These are phyloP conservation scores for Lenwebbia sp. DNA, from an alignment of 345 rosid genomes.

Conservation along the genomic window DNA sequence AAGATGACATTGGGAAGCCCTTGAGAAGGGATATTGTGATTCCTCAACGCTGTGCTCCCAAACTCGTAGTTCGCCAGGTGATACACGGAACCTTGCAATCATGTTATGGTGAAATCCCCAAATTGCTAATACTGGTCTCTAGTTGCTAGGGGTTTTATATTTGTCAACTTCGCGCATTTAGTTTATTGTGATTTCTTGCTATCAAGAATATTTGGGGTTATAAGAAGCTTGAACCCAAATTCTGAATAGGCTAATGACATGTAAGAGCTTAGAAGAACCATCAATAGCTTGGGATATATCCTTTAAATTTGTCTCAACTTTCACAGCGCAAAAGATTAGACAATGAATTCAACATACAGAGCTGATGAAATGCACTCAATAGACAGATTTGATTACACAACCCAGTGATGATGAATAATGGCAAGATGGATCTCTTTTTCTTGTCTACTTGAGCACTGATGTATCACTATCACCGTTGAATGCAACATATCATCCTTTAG, in stretches of 20 bases:
- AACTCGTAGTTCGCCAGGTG: constrained; percentile 89
- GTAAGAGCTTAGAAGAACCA: not conserved
- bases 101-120: not conserved
- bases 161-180: not conserved
- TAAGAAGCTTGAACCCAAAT: not conserved
- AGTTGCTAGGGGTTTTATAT: not conserved
- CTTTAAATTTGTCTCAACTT: not conserved
- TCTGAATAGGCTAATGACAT: not conserved
- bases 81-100: not conserved
- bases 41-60: constrained; percentile 92
- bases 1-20: constrained; percentile 75
- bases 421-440: not conserved
- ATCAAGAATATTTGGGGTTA: not conserved
- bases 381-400: not conserved
- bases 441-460: not conserved
- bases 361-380: not conserved
- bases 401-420: not conserved
- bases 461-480: not conserved
- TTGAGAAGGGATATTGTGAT: constrained; percentile 81
- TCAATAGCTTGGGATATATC: not conserved
- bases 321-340: not conserved
- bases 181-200: not conserved
- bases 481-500: not conserved
- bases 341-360: not conserved
- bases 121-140: not conserved